Evolutionary conservation across 345 rosid genomes (phyloP).

Genomic region (Salix udensis): DNA sequence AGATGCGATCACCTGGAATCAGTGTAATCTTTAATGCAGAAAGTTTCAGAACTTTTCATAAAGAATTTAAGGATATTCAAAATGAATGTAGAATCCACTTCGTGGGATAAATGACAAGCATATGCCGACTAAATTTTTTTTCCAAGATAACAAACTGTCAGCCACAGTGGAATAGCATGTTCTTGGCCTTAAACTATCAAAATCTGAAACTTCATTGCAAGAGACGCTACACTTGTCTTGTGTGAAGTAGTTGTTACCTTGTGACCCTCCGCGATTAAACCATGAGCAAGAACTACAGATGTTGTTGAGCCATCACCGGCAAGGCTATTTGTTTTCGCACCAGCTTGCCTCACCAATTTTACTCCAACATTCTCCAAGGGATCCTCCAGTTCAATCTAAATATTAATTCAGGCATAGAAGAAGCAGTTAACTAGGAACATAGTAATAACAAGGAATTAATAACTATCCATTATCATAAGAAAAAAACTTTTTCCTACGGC

Average conservation of each 20-base stretch:
- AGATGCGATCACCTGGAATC: slow-evolving; percentile 70
- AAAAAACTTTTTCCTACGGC: too few relatives aligned
- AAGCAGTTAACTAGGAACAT: slow-evolving; percentile 1
- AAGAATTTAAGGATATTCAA: background rate
- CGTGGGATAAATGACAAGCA: background rate
- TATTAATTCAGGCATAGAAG: background rate
- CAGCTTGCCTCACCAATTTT: slow-evolving; percentile 94
- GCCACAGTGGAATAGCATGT: background rate
- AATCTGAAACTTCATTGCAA: background rate
- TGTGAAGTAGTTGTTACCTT: slow-evolving; percentile 44
- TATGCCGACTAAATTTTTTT: background rate
- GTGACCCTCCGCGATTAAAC: slow-evolving; percentile 76
- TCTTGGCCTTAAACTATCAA: background rate
- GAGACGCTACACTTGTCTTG: background rate
- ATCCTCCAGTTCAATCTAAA: slow-evolving; percentile 85
- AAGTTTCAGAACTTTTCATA: background rate
- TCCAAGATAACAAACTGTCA: background rate
- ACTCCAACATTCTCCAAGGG: slow-evolving; percentile 95
- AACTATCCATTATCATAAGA: too few relatives aligned
- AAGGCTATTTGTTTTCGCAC: slow-evolving; percentile 87
- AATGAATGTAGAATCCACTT: background rate
- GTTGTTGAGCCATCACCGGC: slow-evolving; percentile 98
- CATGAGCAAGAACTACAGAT: slow-evolving; percentile 84
- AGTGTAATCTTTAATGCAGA: slow-evolving; percentile 11
- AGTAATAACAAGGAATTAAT: too few relatives aligned